phyloP scores from a whole-genome alignment of 192 early-diverging fungal species.

The Geranomyces michiganensis region DNA sequence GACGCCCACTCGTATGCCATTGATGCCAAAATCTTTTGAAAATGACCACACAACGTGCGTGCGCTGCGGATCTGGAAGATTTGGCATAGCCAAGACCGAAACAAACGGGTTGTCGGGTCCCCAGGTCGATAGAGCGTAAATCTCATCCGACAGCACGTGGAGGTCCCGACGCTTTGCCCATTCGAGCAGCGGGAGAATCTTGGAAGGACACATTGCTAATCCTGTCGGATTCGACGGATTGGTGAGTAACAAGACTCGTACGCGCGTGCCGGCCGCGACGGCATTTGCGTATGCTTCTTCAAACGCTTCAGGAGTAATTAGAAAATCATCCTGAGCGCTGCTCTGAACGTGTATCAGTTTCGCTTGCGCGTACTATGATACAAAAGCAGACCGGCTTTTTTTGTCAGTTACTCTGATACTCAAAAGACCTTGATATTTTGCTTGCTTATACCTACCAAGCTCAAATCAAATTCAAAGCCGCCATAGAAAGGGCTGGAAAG shows the following conservation, averaged over 20 bases:
- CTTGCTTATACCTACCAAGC: slow-evolving; percentile 10
- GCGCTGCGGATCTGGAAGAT: slow-evolving; percentile 62
- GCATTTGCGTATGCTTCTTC: slow-evolving; percentile 56
- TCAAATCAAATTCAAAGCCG: slow-evolving; percentile 69
- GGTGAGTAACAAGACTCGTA: slow-evolving; percentile 66
- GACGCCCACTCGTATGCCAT: slow-evolving; percentile 72
- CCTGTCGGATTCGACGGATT: slow-evolving; percentile 56
- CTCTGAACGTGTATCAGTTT: slow-evolving; percentile 56
- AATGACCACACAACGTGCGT: slow-evolving; percentile 78
- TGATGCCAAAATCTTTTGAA: slow-evolving; percentile 84
- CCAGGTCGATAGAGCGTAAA: slow-evolving; percentile 61
- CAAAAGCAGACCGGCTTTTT: neutral
- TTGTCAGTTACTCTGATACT: neutral
- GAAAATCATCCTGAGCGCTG: slow-evolving; percentile 42
- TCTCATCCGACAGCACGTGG: slow-evolving; percentile 77
- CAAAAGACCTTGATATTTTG: neutral
- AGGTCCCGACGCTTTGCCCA: slow-evolving; percentile 68
- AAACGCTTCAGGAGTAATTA: slow-evolving; percentile 41
- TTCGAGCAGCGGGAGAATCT: slow-evolving; percentile 57
- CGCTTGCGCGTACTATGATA: slow-evolving; percentile 35
- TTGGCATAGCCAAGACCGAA: slow-evolving; percentile 60
- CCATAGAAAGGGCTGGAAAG: slow-evolving; percentile 68
- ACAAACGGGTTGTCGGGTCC: slow-evolving; percentile 48
- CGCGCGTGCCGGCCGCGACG: slow-evolving; percentile 43
- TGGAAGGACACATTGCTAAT: slow-evolving; percentile 49